Conservation (phyloP, 495 filamentous ascomycete species). For the Xylaria nigripes region DNA sequence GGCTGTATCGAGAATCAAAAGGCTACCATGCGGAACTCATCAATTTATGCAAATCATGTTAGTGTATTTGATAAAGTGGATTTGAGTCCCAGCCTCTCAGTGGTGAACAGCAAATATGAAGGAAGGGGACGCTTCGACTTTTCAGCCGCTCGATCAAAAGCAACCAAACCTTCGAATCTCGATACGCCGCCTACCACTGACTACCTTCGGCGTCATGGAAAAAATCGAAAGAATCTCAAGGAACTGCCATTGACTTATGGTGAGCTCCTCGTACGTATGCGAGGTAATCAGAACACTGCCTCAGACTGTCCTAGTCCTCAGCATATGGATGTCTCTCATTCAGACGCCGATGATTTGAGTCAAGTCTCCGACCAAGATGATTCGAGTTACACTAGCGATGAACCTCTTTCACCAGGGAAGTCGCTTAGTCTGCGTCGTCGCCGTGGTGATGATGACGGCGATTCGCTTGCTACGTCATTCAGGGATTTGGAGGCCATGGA, state of each 20-base stretch:
- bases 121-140: constrained; percentile 41
- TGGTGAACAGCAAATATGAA: constrained; percentile 44
- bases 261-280: constrained; percentile 25
- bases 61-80: constrained; percentile 45
- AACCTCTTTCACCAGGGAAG: constrained; percentile 37
- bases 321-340: constrained; percentile 29
- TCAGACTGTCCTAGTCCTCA: constrained; percentile 21
- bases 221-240: constrained; percentile 29
- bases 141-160: constrained; percentile 20
- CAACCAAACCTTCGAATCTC: constrained; percentile 5
- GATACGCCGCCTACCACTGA: constrained; percentile 32
- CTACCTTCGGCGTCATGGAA: constrained; percentile 31
- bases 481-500: constrained; percentile 36
- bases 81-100: constrained; percentile 40
- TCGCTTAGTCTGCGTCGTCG: constrained; percentile 28
- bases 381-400: constrained; percentile 36
- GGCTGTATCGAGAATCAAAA: constrained; percentile 27
- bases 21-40: constrained; percentile 18
- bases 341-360: constrained; percentile 41
- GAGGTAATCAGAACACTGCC: constrained; percentile 17
- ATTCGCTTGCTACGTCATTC: constrained; percentile 42
- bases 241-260: constrained; percentile 30
- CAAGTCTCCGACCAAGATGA: constrained; percentile 44
- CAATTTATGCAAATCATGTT: constrained; percentile 11
- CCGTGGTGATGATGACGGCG: constrained; percentile 36